These are phyloP conservation scores for Clonostachys solani DNA, from an alignment of 2,329 filamentous ascomycete species.

Conservation along the genomic window DNA sequence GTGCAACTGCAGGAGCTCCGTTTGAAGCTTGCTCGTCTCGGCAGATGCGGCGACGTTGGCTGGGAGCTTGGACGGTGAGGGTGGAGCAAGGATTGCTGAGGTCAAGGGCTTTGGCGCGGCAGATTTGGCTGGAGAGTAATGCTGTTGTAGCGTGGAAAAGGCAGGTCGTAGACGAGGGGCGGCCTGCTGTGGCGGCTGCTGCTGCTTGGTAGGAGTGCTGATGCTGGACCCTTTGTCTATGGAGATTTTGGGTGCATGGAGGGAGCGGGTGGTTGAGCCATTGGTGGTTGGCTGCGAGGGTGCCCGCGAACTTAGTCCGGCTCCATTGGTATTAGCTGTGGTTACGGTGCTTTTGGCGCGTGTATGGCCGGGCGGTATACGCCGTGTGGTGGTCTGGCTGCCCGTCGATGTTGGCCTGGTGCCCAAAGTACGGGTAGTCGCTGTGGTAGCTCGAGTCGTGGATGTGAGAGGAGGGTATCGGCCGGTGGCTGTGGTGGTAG, in stretches of 20 bases:
- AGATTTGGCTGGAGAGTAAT: slow-evolving; percentile 62
- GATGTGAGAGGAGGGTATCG: slow-evolving; percentile 27
- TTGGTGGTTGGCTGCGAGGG: slow-evolving; percentile 22
- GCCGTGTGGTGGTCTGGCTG: slow-evolving; percentile 10
- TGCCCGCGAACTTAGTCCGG: slow-evolving; percentile 11
- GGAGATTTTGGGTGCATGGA: background rate
- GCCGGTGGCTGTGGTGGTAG: slow-evolving; percentile 4
- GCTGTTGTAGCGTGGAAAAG: slow-evolving; percentile 62
- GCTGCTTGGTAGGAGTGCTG: slow-evolving; percentile 5
- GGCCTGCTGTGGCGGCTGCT: slow-evolving; percentile 7
- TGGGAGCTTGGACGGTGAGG: slow-evolving; percentile 57
- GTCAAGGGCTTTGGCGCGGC: slow-evolving; percentile 59
- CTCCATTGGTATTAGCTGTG: slow-evolving; percentile 8
- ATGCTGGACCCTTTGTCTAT: background rate
- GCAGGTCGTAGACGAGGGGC: slow-evolving; percentile 40
- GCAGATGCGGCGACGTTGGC: slow-evolving; percentile 55
- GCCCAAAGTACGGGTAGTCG: background rate
- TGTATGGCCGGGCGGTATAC: slow-evolving; percentile 13
- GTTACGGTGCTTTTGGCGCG: slow-evolving; percentile 23
- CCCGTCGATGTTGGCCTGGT: slow-evolving; percentile 22
- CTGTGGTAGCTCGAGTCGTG: slow-evolving; percentile 12
- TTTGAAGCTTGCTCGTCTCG: slow-evolving; percentile 55
- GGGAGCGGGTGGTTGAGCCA: slow-evolving; percentile 5
- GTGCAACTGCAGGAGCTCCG: slow-evolving; percentile 62
- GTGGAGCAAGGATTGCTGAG: slow-evolving; percentile 51